A percentile compares a stretch with the other conserved stretches of the same genome.
Conservation (phyloP, 2,329 filamentous ascomycete genomes). For the Amylocarpus encephaloides region DNA sequence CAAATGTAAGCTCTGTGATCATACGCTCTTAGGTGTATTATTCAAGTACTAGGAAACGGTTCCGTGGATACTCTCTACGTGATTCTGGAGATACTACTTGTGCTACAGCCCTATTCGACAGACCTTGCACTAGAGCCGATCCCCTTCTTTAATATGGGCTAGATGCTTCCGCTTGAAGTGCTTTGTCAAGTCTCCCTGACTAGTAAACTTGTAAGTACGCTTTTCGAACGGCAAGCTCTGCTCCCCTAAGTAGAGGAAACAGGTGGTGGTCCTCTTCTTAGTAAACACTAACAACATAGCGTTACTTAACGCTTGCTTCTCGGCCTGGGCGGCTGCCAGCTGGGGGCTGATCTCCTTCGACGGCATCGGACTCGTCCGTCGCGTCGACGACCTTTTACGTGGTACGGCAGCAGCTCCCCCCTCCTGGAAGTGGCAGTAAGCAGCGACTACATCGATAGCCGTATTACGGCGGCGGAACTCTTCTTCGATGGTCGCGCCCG, state of each 20-base stretch:
- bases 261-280: constrained; percentile 17
- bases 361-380: constrained; percentile 9
- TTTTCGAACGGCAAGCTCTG: constrained; percentile 16
- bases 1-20: no score
- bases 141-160: constrained; percentile 17
- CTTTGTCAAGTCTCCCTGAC: constrained; percentile 18
- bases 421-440: no score
- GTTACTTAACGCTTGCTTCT: no score
- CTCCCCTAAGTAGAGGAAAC: constrained; percentile 18
- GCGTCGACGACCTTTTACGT: constrained; percentile 10
- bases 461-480: no score
- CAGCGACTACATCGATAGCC: no score
- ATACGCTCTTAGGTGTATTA: no score
- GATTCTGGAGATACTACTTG: constrained; percentile 16
- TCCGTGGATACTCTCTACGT: constrained; percentile 15
- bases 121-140: constrained; percentile 16
- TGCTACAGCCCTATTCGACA: constrained; percentile 18
- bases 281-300: constrained; percentile 20
- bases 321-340: constrained; percentile 15
- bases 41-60: constrained; percentile 15
- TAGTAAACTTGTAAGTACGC: constrained; percentile 16
- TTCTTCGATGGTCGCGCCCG: no score
- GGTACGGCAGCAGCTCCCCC: no score
- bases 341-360: constrained; percentile 15
- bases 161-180: constrained; percentile 22